Evolutionary conservation across 2,329 filamentous ascomycete species (phyloP).

Genomic region (Acarospora socialis): DNA sequence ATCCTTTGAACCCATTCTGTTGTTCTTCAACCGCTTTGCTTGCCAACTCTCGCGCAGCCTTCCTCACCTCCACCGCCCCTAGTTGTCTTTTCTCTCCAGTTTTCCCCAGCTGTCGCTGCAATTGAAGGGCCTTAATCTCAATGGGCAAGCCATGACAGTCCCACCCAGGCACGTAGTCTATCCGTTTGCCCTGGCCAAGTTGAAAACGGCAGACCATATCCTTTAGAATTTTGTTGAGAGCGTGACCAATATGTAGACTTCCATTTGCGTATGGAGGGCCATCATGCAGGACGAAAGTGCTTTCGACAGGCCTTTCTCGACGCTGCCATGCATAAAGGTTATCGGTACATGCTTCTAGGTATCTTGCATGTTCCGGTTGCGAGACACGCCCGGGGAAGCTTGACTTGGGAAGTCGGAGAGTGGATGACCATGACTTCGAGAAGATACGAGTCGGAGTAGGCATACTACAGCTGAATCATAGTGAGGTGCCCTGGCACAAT

Average conservation of each 20-base stretch:
- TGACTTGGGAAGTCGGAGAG: constrained; percentile 60
- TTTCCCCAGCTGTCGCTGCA: constrained; percentile 26
- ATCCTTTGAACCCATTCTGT: constrained; percentile 43
- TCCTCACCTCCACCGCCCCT: constrained; percentile 34
- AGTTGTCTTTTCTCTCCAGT: constrained; percentile 12
- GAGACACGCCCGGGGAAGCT: constrained; percentile 45
- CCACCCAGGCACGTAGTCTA: constrained; percentile 85
- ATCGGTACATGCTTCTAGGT: constrained; percentile 68
- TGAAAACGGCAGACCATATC: constrained; percentile 79
- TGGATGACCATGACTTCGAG: constrained; percentile 52
- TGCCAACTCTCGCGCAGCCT: constrained; percentile 41
- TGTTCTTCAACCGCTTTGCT: constrained; percentile 42
- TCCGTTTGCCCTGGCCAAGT: constrained; percentile 59
- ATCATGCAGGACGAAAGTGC: constrained; percentile 75
- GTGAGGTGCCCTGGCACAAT: too few relatives aligned
- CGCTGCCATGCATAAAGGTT: constrained; percentile 83
- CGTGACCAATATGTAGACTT: constrained; percentile 78
- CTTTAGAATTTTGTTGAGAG: constrained; percentile 92
- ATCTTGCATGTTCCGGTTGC: constrained; percentile 33
- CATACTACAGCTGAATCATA: constrained; percentile 24
- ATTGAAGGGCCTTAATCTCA: constrained; percentile 80
- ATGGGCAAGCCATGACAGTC: constrained; percentile 96
- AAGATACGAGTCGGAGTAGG: constrained; percentile 22
- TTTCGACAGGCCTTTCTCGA: constrained; percentile 33
- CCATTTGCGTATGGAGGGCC: constrained; percentile 96